phyloP scores from a whole-genome alignment of 129 eudicot species.

The Lactuca sativa region DNA sequence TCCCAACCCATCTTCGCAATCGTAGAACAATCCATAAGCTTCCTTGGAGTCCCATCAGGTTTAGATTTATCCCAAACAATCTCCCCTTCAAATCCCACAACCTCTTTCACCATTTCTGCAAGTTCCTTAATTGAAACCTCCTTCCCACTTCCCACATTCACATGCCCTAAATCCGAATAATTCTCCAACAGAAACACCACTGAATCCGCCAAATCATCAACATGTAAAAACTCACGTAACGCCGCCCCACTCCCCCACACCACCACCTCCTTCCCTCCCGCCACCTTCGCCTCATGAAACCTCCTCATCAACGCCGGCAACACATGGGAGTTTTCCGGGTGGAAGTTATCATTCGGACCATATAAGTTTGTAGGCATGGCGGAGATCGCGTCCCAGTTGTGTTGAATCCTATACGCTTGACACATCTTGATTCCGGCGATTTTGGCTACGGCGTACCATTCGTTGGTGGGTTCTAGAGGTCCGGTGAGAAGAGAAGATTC shows the following conservation, averaged over 20 bases:
- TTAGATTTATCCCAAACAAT: conserved; percentile 79
- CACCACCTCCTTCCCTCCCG: conserved; percentile 68
- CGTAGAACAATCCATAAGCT: conserved; percentile 91
- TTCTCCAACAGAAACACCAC: conserved; percentile 75
- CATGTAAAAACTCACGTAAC: conserved; percentile 86
- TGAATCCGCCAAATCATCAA: conserved; percentile 92
- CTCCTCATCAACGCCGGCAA: conserved; percentile 85
- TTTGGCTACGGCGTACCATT: conserved; percentile 92
- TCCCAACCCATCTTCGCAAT: conserved; percentile 78
- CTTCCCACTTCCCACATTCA: conserved; percentile 97
- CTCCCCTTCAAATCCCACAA: conserved; percentile 84
- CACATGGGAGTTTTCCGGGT: conserved; percentile 92
- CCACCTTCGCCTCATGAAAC: conserved; percentile 83
- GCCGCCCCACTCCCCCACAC: conserved; percentile 97
- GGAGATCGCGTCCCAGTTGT: conserved; percentile 79
- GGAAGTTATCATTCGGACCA: conserved; percentile 93
- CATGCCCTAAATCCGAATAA: conserved; percentile 83
- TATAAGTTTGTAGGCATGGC: conserved; percentile 94
- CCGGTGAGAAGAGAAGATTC: conserved; percentile 77
- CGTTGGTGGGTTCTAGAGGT: conserved; percentile 90
- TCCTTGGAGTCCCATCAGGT: conserved; percentile 99
- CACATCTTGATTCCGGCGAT: conserved; percentile 96
- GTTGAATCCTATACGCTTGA: conserved; percentile 80
- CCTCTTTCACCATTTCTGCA: conserved; percentile 91
- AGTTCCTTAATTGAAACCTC: conserved; percentile 91